Evolutionary conservation across 176 grass and related monocot genomes (phyloP).

Genomic region (Oryza meridionalis): DNA sequence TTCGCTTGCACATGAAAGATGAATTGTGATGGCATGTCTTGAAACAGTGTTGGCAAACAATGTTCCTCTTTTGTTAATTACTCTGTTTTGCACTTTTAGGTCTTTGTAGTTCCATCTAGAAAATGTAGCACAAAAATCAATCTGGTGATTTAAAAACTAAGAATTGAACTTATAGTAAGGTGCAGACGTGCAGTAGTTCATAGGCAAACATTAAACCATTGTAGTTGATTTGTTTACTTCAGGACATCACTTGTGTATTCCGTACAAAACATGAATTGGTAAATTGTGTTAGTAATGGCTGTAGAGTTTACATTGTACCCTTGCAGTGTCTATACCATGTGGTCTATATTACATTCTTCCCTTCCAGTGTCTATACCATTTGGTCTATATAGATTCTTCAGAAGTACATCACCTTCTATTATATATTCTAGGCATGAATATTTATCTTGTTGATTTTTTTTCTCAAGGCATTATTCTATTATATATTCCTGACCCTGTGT

Average conservation of each 20-base stretch:
- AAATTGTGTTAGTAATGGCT: background rate
- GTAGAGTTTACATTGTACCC: background rate
- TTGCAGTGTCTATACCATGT: background rate
- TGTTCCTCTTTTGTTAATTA: background rate
- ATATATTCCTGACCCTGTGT: background rate
- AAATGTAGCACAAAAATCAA: background rate
- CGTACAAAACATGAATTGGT: background rate
- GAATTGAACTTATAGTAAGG: background rate
- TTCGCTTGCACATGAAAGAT: constrained; percentile 7
- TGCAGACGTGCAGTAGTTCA: background rate
- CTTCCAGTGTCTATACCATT: background rate
- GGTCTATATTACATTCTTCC: background rate
- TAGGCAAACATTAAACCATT: background rate
- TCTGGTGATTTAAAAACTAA: background rate
- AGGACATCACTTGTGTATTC: background rate
- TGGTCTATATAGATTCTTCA: background rate
- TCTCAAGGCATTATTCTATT: background rate
- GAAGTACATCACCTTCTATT: background rate
- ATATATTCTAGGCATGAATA: background rate
- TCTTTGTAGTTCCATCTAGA: background rate
- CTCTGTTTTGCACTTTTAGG: background rate
- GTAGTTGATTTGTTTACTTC: constrained; percentile 5
- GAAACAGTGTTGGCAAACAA: background rate
- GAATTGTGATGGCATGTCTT: constrained; percentile 15
- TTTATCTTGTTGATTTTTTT: background rate